These are phyloP conservation scores for Metarhizium album DNA, from an alignment of 2,329 filamentous ascomycete genomes.

Conservation along the genomic window DNA sequence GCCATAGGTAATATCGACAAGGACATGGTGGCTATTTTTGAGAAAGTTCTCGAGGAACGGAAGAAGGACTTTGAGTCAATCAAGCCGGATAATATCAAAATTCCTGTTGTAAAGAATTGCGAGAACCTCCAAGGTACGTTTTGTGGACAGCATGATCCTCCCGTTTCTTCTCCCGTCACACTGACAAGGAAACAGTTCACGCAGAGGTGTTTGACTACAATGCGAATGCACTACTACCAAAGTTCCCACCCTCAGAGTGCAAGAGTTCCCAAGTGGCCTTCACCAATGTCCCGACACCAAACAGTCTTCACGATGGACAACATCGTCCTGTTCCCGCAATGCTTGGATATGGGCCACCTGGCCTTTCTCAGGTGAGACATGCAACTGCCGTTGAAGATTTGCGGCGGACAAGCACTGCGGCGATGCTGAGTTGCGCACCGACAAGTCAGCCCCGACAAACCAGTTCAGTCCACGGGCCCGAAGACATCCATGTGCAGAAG, in stretches of 20 bases:
- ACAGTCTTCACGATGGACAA: constrained; percentile 11
- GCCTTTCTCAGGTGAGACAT: not conserved
- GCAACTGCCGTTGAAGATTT: constrained; percentile 12
- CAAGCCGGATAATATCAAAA: no score
- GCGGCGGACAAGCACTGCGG: constrained; percentile 18
- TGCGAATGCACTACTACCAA: no score
- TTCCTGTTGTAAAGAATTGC: no score
- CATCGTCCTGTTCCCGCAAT: constrained; percentile 16
- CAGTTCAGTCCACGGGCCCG: not conserved
- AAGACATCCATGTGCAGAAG: not conserved
- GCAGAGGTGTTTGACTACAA: no score
- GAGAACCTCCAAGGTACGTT: no score
- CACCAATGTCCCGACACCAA: no score
- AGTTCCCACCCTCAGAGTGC: no score
- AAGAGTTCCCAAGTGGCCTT: no score
- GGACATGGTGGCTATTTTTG: constrained; percentile 19
- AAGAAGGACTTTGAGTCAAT: no score
- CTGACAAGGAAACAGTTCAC: no score
- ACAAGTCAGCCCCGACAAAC: not conserved
- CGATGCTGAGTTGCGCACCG: not conserved
- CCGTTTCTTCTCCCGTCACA: no score
- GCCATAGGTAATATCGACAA: constrained; percentile 19
- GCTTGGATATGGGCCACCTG: not conserved
- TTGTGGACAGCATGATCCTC: no score
- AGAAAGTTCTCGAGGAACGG: constrained; percentile 22